phyloP scores from a whole-genome alignment of 208 protist genomes.

The Leishmania major region DNA sequence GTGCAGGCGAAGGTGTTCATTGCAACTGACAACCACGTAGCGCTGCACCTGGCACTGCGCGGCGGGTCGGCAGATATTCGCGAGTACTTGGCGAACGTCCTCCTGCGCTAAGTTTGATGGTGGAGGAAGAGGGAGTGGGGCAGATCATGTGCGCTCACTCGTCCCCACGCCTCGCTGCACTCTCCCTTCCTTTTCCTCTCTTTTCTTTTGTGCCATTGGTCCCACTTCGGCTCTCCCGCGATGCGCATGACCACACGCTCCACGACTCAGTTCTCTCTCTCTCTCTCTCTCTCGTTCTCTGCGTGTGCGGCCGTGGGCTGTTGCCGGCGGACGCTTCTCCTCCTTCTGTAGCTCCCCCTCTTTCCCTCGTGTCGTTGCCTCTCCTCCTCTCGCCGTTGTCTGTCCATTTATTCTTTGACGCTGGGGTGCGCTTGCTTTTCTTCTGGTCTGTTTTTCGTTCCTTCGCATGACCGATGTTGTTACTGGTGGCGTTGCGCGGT shows the following conservation, averaged over 20 bases:
- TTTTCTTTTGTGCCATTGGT: no score
- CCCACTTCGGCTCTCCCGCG: background rate
- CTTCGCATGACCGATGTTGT: background rate
- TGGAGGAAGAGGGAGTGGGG: background rate
- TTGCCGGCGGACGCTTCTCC: background rate
- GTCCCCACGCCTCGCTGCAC: background rate
- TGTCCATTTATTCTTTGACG: background rate
- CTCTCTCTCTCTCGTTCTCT: background rate
- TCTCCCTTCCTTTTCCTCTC: background rate
- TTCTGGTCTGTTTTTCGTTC: background rate
- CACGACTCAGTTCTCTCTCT: background rate
- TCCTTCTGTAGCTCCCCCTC: background rate
- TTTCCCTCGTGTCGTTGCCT: background rate
- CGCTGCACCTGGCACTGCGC: constrained; percentile 78
- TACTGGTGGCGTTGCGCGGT: background rate
- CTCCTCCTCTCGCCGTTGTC: background rate
- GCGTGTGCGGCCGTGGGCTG: background rate
- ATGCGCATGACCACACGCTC: no score
- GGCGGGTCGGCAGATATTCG: constrained; percentile 69
- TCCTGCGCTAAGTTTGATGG: constrained; percentile 49
- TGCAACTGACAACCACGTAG: constrained; percentile 67
- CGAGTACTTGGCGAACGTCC: constrained; percentile 69
- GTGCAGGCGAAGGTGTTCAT: constrained; percentile 83
- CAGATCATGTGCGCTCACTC: background rate
- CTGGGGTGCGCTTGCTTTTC: background rate